Evolutionary conservation across 2,329 filamentous ascomycete species (phyloP), one percentile per base, ranked within the genome.

Genomic region (Aspergillus hortae): DNA sequence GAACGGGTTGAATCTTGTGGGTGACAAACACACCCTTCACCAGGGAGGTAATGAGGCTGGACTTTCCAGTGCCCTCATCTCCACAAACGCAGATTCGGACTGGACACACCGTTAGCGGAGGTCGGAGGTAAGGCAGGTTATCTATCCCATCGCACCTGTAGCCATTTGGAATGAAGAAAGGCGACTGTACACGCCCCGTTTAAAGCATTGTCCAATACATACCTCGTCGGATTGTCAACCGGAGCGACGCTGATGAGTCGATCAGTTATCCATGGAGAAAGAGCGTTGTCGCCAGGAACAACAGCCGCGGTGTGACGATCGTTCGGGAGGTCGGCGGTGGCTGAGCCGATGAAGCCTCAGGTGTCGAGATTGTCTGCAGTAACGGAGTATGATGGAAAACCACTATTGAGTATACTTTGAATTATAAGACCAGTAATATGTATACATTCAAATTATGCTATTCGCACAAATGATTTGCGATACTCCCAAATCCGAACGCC

Each of bases 11-110:
- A 66, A 99, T 96, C 77, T 95, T 96, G 74, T 89, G 90, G 59
- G 88, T 90, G 64, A 97, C 89, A 72, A 97, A 99, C 71, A 92
- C 89, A 69, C 96, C 92, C 70, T 97, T 97, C 70, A 99, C 92
- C 36, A 99, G 85, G 52, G 91, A 95, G 51, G 92, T 94, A 67
- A 96, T 95, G 70, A 96, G 81, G 71, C 89, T 94, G 54, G 89
- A 94, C 76, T 96, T 96, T 64, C 91, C 91, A n/a, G 89, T 91
- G 63, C 89, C 89, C 75, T 97, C 92, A 72, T 99, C 94, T 67
- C 94, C 94, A 76, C 92, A 96, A 53, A 97, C 90, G 72, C 91
- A 96, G 66, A 97, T 92, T 59, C 94, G 89, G 55, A 97, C 92
- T 83, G 67, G 43, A 21, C 59, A 11, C 51, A 54, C 27, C 33